Base-by-base conservation (phyloP, 1,139 yeast genomes). In the Debaryomyces nepalensis region DNA sequence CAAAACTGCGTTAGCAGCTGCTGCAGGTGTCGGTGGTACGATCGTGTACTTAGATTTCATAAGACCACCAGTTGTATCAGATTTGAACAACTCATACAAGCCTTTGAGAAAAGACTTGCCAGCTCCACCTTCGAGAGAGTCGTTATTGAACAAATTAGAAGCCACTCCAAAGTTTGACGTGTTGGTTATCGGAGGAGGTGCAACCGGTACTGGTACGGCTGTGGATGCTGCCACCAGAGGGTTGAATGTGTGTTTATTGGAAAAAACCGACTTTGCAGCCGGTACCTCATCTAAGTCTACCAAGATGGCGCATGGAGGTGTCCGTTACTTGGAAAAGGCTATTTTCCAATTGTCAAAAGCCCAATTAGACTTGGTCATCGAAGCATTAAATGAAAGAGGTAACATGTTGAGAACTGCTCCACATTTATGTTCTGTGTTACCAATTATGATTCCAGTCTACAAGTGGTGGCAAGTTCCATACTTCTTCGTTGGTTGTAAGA, bases 231-330 rank as follows among this genome's bases (percentile, higher is more conserved):
- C 87, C 15, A 81, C 96, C 29, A 79, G 98, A 63, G 97, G 97
- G 26, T 79, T 90, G 53, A 87, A 88, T 59, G 97, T 90, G 35
- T 89, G 95, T 44, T 66, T 91, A 46, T 77, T 91, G 48, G 98
- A 91, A 66, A 84, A 85, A 59, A 82, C 81, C 52, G 98, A 91
- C 68, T 91, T 86, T 61, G 95, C 97, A 8, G 74, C 90, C 9
- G 97, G 96, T 36, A 91, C 98, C 11, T 87, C 96, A 4, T 89
- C 97, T 23, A 85, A 91, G 58, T 87, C 96, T n/a, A 91, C 98
- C 42, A 91, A 91, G 69, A 87, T 91, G 83, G 96, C 96, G 34
- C 98, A 91, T 62, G 98, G 98, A 51, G 98, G 98, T 60, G 97
- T 91, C 40, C 77, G 98, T 58, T 91, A 91, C 67, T 78, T 91